Conservation (phyloP, 2,329 filamentous ascomycete genomes). For the Fusarium incarnatum region DNA sequence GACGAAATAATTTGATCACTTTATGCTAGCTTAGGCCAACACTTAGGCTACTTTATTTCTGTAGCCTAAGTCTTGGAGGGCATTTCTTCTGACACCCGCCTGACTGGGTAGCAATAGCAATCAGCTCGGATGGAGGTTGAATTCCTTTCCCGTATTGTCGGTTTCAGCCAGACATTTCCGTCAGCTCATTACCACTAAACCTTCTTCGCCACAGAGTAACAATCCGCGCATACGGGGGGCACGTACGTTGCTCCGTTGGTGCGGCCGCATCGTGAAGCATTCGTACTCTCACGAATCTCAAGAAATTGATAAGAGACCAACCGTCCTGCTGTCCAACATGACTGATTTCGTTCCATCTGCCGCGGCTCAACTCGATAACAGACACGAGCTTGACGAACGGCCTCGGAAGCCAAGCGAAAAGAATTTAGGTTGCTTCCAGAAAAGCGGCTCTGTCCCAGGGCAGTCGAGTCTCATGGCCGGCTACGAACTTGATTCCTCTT, state of each 20-base stretch:
- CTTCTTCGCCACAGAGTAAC: conserved; percentile 11
- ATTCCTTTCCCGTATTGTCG: conserved; percentile 2
- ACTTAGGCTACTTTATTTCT: no score
- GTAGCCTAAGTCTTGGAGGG: no score
- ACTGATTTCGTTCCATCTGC: conserved; percentile 22
- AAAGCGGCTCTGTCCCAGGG: conserved; percentile 33
- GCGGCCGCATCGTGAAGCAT: background rate
- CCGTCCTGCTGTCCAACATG: conserved; percentile 30
- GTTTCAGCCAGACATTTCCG: conserved; percentile 11
- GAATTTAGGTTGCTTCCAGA: conserved; percentile 33
- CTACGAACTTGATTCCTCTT: conserved; percentile 38
- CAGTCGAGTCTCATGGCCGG: conserved; percentile 10
- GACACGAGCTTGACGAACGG: conserved; percentile 31
- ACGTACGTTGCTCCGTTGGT: conserved; percentile 3
- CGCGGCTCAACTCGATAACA: conserved; percentile 31
- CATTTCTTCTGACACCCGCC: no score
- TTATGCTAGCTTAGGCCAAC: no score
- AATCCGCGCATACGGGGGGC: background rate
- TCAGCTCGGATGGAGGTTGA: background rate
- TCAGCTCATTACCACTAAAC: conserved; percentile 11
- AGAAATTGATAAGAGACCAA: conserved; percentile 34
- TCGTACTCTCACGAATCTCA: background rate
- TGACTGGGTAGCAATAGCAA: conserved; percentile 5
- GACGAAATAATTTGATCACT: no score
- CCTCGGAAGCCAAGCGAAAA: conserved; percentile 39